phyloP scores from a whole-genome alignment of 2,329 filamentous ascomycete species.

The Didymella sp. region DNA sequence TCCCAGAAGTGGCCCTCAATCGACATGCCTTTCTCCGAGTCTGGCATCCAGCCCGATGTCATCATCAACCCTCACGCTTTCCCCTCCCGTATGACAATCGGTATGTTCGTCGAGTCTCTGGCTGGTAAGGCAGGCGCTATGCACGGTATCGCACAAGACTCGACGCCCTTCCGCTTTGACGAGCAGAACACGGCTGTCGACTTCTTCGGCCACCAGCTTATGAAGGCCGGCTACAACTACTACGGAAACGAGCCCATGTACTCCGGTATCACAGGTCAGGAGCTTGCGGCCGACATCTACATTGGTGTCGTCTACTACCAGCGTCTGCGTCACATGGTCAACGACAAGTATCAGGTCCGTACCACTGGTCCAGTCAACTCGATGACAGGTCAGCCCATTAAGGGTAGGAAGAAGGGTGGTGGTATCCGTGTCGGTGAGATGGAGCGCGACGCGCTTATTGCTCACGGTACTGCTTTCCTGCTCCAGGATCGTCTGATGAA shows the following conservation, averaged over 20 bases:
- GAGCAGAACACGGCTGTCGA: slow-evolving; percentile 91
- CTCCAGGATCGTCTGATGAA: slow-evolving; percentile 96
- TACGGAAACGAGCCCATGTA: slow-evolving; percentile 99
- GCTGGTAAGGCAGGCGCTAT: slow-evolving; percentile 94
- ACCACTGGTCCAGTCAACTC: slow-evolving; percentile 92
- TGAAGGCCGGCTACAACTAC: slow-evolving; percentile 96
- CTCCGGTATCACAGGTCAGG: slow-evolving; percentile 92
- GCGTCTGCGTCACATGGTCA: slow-evolving; percentile 97
- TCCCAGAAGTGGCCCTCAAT: slow-evolving; percentile 94
- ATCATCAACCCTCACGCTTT: slow-evolving; percentile 99
- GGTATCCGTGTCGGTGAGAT: slow-evolving; percentile 99
- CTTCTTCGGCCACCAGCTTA: slow-evolving; percentile 94
- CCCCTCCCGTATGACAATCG: slow-evolving; percentile 99
- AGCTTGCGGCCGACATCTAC: slow-evolving; percentile 94
- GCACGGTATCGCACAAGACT: slow-evolving; percentile 95
- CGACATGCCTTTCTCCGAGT: slow-evolving; percentile 97
- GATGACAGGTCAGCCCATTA: slow-evolving; percentile 94
- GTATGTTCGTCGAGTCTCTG: slow-evolving; percentile 97
- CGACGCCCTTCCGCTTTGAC: slow-evolving; percentile 92
- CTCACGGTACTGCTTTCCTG: slow-evolving; percentile 93
- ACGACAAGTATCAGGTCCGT: slow-evolving; percentile 98
- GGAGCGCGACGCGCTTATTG: slow-evolving; percentile 94
- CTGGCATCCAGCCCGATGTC: slow-evolving; percentile 93
- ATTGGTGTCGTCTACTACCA: slow-evolving; percentile 98
- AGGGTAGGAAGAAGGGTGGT: slow-evolving; percentile 93